Percentiles rank a stretch among this genome's conserved stretches.
Evolutionary conservation across 441 rosid species (phyloP).

Genomic region (Theobroma grandiflorum): DNA sequence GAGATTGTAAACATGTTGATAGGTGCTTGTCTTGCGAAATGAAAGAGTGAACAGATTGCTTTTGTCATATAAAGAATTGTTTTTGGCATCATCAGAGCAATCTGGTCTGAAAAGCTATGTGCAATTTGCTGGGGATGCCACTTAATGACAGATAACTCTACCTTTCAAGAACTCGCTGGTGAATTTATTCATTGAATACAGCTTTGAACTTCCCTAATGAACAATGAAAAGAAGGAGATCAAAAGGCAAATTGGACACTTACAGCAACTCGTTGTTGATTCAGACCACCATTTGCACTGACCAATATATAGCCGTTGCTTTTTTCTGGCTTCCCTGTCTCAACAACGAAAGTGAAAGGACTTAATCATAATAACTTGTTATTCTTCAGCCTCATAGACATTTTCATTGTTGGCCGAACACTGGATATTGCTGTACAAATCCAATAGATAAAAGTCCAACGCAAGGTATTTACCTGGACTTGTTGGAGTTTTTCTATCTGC

Average conservation of each 20-base stretch:
- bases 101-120: not conserved
- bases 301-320: constrained; percentile 73
- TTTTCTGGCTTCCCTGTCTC: constrained; percentile 53
- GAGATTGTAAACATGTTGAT: too few relatives aligned
- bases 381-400: not conserved
- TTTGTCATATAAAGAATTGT: too few relatives aligned
- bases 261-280: constrained; percentile 97
- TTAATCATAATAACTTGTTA: constrained; percentile 12
- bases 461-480: constrained; percentile 41
- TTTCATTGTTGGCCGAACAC: not conserved
- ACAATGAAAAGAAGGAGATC: not conserved
- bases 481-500: constrained; percentile 50
- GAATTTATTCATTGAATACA: not conserved
- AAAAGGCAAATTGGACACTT: constrained; percentile 44
- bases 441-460: not conserved
- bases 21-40: not conserved
- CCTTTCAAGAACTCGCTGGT: not conserved
- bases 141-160: not conserved
- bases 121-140: not conserved
- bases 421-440: not conserved
- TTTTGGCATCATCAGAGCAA: not conserved
- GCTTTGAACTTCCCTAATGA: not conserved
- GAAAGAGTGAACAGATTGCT: not conserved
- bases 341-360: constrained; percentile 27
- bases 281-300: constrained; percentile 95